Base-by-base conservation (phyloP, 192 early-diverging fungal species). In the Backusella tuberculispora region DNA sequence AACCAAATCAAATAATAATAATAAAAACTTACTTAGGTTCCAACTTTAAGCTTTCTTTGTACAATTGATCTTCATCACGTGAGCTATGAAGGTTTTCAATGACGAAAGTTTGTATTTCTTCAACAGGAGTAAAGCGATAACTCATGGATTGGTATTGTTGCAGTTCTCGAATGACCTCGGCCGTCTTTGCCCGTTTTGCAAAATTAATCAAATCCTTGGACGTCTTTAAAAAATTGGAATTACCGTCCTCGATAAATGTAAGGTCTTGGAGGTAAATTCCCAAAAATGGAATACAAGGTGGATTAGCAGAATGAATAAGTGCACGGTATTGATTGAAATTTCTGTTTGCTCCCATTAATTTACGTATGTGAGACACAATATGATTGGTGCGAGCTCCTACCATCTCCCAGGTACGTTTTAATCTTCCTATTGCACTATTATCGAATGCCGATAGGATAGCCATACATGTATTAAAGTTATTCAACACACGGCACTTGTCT, bases 391-490 rank as follows among this genome's bases (percentile, higher is more conserved):
- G 89, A 46, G 85, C 79, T 41, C 86, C 87, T 5, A 88, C 83
- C 41, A 86, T 74, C 48, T 97, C 95, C 96, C 96, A 98, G 1
- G 98, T 98, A 42, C 95, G 89, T 9, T 90, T 93, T 46, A 99
- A 81, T 24, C 98, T 92, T 81, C 93, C 92, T 60, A 99, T 88
- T 4, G 95, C 90, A 5, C 94, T 93, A 6, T 93, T 92, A 43
- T 95, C 93, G 72, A 99, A 90, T 8, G 93, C 95, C 38, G 95
- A 95, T 5, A 96, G 87, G 40, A 98, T 93, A 6, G 96, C 90
- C 85, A 95, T 95, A 38, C 97, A 87, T 6, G 95, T 93, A 81
- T 95, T 96, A 74, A 95, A 99, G 87, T 99, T 99, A 84, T 99
- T 97, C 14, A 97, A 80, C 26, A 78, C 72, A 29, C 91, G 91